These are phyloP conservation scores for Paracoccidioides lutzii DNA, from an alignment of 2,329 filamentous ascomycete genomes.

Conservation along the genomic window DNA sequence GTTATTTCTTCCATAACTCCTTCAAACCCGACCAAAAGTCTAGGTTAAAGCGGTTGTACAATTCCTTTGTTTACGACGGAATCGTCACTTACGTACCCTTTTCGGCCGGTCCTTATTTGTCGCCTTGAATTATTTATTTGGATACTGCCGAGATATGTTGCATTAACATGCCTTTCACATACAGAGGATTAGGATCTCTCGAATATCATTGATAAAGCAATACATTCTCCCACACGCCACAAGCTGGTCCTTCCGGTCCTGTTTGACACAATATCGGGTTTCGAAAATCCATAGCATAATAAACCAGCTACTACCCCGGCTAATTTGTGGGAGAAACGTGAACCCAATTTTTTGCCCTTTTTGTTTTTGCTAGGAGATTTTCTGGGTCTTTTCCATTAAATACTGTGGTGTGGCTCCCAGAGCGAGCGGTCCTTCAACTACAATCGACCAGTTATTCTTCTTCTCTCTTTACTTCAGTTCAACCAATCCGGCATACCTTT, in stretches of 20 bases:
- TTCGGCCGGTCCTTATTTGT: neutral
- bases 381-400: neutral
- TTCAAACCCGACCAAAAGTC: neutral
- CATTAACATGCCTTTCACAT: neutral
- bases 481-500: neutral
- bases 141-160: neutral
- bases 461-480: neutral
- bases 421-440: neutral
- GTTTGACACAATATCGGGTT: conserved; percentile 1
- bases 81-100: neutral
- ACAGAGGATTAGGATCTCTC: neutral
- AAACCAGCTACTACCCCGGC: neutral
- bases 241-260: neutral
- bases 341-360: neutral
- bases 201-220: neutral
- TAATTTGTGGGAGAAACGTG: neutral
- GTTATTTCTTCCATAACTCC: neutral
- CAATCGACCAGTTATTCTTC: neutral
- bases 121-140: neutral
- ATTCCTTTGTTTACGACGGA: neutral
- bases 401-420: neutral
- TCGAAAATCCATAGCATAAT: neutral
- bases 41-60: neutral
- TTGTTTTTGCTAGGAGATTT: neutral
- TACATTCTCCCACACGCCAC: neutral